Evolutionary conservation across 2,329 filamentous ascomycete species (phyloP), one percentile per base, ranked within the genome.

Genomic region (Rhynchosporium graminicola): DNA sequence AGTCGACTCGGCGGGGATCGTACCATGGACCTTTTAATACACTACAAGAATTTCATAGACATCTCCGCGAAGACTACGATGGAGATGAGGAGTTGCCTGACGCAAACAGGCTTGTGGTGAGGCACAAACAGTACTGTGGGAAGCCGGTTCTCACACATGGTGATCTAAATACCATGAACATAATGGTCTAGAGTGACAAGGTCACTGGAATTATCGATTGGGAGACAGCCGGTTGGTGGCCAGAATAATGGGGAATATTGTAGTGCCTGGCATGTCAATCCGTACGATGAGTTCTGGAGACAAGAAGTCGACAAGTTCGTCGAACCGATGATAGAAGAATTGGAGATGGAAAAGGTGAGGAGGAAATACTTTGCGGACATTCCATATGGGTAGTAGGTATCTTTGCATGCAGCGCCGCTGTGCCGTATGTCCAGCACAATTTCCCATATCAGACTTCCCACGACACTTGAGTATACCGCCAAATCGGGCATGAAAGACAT

Each of bases 111-210:
- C 20, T 20, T 20, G 20, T 20, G 20, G 20, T 20, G 9, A 1
- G 33, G 33, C 33, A 36, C 9, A 36, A 36, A 36, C 33, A 36
- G 9, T 36, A 36, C 33, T 36, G 9, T 2, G 33, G 33, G 33
- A 36, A 36, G 33, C 9, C 33, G 9, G 9, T 6, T 36, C 6
- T 5, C 33, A 20, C 65, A 1, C 81, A 85, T 71, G 77, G 77
- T 2, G 82, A 85, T 69, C 73, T 85, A 10, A 74, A 73, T 10
- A 75, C 74, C 2, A 65, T 77, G 3, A 83, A 82, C 59, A 80
- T 83, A 10, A 20, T 1, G 20, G 20, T 20, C 20, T 1, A 20
- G 20, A 1, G 20, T 20, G 43, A 46, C 43, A 46, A n/a, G 12
- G 20, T 46, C 20, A 46, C 13, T 13, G 64, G 55, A 7, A 51